Conservation (phyloP, 176 grass and related monocot genomes). For the bread wheat (Triticum aestivum) region DNA sequence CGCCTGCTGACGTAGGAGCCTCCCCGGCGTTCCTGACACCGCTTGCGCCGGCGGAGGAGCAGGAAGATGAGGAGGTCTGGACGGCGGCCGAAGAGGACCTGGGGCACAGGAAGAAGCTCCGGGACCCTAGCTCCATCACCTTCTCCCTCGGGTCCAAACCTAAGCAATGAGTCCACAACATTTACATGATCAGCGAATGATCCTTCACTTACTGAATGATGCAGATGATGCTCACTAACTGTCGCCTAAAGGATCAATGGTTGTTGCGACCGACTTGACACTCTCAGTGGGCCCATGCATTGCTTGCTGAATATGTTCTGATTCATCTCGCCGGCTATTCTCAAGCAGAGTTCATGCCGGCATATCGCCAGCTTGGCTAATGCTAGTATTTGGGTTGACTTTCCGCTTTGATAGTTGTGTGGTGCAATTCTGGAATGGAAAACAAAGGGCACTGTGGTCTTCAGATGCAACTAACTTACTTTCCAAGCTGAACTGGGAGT, state of each 20-base stretch:
- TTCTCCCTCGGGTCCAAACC: constrained; percentile 71
- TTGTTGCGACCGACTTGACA: not conserved
- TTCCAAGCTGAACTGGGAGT: constrained; percentile 92
- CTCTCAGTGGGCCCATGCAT: not conserved
- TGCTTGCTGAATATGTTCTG: not conserved
- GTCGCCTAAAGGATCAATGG: not conserved
- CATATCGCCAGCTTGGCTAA: not conserved
- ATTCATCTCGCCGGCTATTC: not conserved
- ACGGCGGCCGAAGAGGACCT: constrained; percentile 30
- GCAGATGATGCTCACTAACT: not conserved
- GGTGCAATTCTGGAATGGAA: not conserved
- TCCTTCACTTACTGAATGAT: not conserved
- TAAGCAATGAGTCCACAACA: constrained; percentile 10
- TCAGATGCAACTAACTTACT: constrained; percentile 40
- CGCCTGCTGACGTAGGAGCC: not conserved
- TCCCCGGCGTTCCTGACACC: not conserved
- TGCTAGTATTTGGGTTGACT: not conserved
- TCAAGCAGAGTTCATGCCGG: not conserved
- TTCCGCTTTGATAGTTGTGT: not conserved
- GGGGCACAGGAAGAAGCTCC: constrained; percentile 93
- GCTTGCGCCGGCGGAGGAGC: constrained; percentile 31
- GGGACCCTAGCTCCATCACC: constrained; percentile 69
- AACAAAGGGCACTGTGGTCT: not conserved
- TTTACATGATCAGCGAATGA: not conserved
- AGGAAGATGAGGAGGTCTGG: constrained; percentile 21